phyloP scores from a whole-genome alignment of 2,329 filamentous ascomycete genomes.

The Monascus ruber region DNA sequence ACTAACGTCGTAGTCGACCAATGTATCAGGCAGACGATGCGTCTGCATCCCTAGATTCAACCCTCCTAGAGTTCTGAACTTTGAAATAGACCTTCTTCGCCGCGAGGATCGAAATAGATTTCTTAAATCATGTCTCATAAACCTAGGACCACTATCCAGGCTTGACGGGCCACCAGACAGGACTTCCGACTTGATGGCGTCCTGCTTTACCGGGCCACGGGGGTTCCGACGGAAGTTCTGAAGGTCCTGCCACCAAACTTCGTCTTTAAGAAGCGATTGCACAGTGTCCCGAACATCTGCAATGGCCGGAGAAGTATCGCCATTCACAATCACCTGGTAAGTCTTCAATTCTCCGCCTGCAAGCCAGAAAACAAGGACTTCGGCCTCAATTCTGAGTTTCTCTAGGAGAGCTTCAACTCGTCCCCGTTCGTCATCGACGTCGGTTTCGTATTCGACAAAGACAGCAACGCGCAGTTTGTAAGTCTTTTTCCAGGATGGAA shows the following conservation, averaged over 20 bases:
- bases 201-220: constrained; percentile 7
- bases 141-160: constrained; percentile 37
- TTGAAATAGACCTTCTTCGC: constrained; percentile 39
- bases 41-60: constrained; percentile 65
- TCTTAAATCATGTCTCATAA: constrained; percentile 41
- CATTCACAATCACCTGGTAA: constrained; percentile 71
- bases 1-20: constrained; percentile 42
- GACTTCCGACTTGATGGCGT: constrained; percentile 7
- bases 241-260: constrained; percentile 76
- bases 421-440: constrained; percentile 66
- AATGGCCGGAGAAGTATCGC: constrained; percentile 40
- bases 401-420: constrained; percentile 63
- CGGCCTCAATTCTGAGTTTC: constrained; percentile 69
- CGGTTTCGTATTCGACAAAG: constrained; percentile 79
- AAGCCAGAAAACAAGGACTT: constrained; percentile 71
- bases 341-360: constrained; percentile 59
- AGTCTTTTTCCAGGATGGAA: constrained; percentile 64
- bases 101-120: constrained; percentile 52
- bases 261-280: constrained; percentile 54
- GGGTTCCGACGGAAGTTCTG: constrained; percentile 35
- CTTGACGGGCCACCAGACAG: constrained; percentile 36
- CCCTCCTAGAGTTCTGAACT: constrained; percentile 40
- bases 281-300: constrained; percentile 50
- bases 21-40: constrained; percentile 54
- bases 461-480: constrained; percentile 68